These are phyloP conservation scores for Botrytis elliptica DNA, from an alignment of 2,329 filamentous ascomycete genomes.

Conservation along the genomic window DNA sequence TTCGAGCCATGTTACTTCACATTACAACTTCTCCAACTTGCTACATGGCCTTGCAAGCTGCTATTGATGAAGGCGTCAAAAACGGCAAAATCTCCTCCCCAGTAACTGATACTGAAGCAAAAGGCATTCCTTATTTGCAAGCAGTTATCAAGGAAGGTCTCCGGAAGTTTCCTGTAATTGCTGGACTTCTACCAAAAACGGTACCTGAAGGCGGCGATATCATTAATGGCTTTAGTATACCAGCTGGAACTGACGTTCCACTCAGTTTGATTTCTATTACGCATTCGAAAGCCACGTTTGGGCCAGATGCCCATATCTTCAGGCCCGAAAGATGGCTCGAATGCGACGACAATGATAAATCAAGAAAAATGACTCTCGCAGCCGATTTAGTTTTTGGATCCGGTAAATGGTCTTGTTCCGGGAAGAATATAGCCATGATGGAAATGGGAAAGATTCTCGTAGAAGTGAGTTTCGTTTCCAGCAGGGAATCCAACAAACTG, in stretches of 20 bases:
- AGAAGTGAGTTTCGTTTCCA: constrained; percentile 40
- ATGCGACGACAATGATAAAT: constrained; percentile 19
- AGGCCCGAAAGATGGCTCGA: constrained; percentile 51
- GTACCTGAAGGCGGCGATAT: constrained; percentile 23
- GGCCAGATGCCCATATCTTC: constrained; percentile 43
- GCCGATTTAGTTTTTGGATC: constrained; percentile 47
- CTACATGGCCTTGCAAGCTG: constrained; percentile 20
- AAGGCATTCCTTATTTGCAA: constrained; percentile 46
- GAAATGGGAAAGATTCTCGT: constrained; percentile 50
- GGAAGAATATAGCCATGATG: constrained; percentile 49
- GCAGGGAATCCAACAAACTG: neutral
- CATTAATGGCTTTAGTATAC: constrained; percentile 23
- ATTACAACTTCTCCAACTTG: constrained; percentile 24
- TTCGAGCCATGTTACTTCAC: constrained; percentile 38
- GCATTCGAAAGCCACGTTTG: constrained; percentile 32
- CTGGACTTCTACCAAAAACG: constrained; percentile 30
- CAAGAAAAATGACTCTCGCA: constrained; percentile 41
- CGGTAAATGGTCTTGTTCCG: constrained; percentile 47
- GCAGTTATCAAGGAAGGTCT: constrained; percentile 51
- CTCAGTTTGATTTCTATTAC: neutral
- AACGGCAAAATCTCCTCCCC: neutral
- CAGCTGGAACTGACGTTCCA: neutral
- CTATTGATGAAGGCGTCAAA: constrained; percentile 12
- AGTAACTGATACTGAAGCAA: constrained; percentile 7
- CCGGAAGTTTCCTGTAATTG: constrained; percentile 47